A percentile compares a stretch with the other conserved stretches of the same genome.
phyloP scores from a whole-genome alignment of 148 eudicot genomes.

The Tetragonia tetragonoides region DNA sequence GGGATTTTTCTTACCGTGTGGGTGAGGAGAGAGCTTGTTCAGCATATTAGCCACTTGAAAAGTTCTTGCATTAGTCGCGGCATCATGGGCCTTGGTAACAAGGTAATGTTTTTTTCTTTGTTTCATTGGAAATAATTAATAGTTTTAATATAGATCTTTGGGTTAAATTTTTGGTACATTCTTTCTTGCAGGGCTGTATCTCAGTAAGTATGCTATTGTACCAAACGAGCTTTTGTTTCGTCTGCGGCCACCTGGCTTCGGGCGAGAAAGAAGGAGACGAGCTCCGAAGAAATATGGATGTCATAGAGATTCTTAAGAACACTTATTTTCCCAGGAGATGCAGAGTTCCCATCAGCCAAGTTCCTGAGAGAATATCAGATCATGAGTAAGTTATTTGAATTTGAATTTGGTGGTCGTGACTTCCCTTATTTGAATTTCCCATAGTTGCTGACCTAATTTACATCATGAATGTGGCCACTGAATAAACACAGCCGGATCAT shows the following conservation, averaged over 20 bases:
- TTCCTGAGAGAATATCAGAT: constrained; percentile 53
- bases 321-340: constrained; percentile 55
- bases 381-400: constrained; percentile 43
- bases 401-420: not conserved
- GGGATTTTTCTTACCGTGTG: constrained; percentile 56
- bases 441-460: constrained; percentile 12
- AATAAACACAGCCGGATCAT: constrained; percentile 41
- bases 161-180: not conserved
- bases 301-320: constrained; percentile 57
- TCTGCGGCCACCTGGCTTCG: constrained; percentile 73
- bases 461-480: not conserved
- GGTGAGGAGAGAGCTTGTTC: constrained; percentile 50
- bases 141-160: not conserved
- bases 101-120: constrained; percentile 30
- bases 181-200: constrained; percentile 56
- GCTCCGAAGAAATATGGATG: constrained; percentile 64
- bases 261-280: constrained; percentile 89
- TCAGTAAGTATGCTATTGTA: constrained; percentile 59
- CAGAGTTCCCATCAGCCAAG: constrained; percentile 34
- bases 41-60: constrained; percentile 50
- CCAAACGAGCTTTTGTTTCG: constrained; percentile 65
- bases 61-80: constrained; percentile 48
- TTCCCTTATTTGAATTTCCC: not conserved
- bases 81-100: constrained; percentile 64
- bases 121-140: not conserved